phyloP scores from a whole-genome alignment of 1,284 basidiomycete species.

The Athelia sp. region DNA sequence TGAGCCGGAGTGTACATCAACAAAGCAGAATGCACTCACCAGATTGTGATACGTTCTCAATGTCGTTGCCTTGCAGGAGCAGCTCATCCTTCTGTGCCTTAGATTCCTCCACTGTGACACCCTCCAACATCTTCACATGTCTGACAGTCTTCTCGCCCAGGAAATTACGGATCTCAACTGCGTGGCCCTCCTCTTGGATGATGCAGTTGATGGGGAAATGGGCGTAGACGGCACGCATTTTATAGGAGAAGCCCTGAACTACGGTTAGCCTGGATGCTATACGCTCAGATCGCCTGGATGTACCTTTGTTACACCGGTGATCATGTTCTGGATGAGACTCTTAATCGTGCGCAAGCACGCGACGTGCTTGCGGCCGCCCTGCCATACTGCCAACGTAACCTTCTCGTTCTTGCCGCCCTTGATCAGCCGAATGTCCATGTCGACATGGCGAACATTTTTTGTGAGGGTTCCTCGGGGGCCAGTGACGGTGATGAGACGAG shows the following conservation, averaged over 20 bases:
- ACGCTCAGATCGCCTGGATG: constrained; percentile 12
- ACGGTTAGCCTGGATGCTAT: constrained; percentile 3
- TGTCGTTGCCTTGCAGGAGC: constrained; percentile 89
- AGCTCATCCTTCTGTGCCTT: constrained; percentile 97
- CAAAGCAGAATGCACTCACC: constrained; percentile 36
- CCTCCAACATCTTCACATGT: constrained; percentile 88
- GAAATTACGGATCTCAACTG: constrained; percentile 98
- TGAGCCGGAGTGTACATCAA: constrained; percentile 3
- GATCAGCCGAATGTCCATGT: constrained; percentile 93
- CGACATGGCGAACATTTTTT: constrained; percentile 92
- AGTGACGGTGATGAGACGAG: constrained; percentile 84
- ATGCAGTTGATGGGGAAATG: constrained; percentile 99
- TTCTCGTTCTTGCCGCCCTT: constrained; percentile 63
- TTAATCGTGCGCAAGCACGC: constrained; percentile 96
- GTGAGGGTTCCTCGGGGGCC: constrained; percentile 87
- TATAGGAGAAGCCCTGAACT: constrained; percentile 92
- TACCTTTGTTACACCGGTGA: constrained; percentile 94
- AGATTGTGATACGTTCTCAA: constrained; percentile 94
- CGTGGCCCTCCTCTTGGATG: constrained; percentile 76
- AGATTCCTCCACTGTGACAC: constrained; percentile 86
- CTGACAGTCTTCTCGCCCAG: constrained; percentile 95
- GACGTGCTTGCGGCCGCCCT: constrained; percentile 97
- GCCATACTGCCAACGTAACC: constrained; percentile 95
- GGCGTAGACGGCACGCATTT: constrained; percentile 99
- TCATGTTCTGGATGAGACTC: constrained; percentile 95